These are phyloP conservation scores for Lyophyllum atratum DNA, from an alignment of 768 basidiomycete genomes.

Conservation along the genomic window DNA sequence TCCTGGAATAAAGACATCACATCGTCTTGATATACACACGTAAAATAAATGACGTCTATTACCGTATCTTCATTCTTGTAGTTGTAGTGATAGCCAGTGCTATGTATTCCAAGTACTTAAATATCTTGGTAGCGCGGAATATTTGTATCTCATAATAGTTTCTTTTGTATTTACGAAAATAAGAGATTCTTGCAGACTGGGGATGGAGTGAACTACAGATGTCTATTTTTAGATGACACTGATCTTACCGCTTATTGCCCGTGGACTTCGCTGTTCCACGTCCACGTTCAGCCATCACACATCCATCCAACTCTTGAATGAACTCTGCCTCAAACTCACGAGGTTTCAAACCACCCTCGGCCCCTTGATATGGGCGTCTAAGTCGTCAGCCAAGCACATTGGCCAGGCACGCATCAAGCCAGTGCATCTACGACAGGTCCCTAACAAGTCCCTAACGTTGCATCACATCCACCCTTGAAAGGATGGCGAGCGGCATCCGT, in stretches of 20 bases:
- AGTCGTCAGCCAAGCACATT: too few species aligned
- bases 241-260: too few species aligned
- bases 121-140: neutral
- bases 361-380: too few species aligned
- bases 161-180: neutral
- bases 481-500: conserved; percentile 18
- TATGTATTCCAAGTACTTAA: neutral
- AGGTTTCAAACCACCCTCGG: too few species aligned
- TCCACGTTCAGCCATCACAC: too few species aligned
- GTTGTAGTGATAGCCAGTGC: neutral
- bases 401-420: neutral
- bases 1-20: neutral
- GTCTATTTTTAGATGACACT: too few species aligned
- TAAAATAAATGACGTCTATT: neutral
- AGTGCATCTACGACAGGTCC: neutral
- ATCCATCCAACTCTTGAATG: too few species aligned
- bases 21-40: neutral
- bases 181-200: too few species aligned
- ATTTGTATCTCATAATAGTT: neutral
- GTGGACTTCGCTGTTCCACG: too few species aligned
- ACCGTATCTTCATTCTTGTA: neutral
- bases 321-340: too few species aligned
- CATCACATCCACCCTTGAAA: neutral
- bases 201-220: too few species aligned
- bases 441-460: neutral